Base-by-base conservation (phyloP, 2,329 filamentous ascomycete genomes). In the Uncinocarpus reesii region DNA sequence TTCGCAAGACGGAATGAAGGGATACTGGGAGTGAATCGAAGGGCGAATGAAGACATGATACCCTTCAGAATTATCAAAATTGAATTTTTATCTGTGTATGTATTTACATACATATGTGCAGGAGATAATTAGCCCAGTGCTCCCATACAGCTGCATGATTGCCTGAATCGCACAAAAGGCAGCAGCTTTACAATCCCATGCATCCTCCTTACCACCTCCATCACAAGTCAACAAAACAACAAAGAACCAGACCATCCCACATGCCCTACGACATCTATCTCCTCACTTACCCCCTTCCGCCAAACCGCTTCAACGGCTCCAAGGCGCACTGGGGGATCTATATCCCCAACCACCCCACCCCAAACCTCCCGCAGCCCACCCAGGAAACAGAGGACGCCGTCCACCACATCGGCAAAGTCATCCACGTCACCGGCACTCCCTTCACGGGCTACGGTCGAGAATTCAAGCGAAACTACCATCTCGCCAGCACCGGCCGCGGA, bases 1-100 rank as follows among this genome's bases (percentile, higher is more conserved):
- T 68, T 11, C 55, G 59, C 34, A 47, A 57, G 29, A 63, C 63
- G 54, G 52, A 47, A 56, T 8, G 46, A 59, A 13, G 64, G 65
- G 1, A 57, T 56, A 21, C 42, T 68, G 2, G 65, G 65, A 0
- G 52, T 60, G 1, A 68, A 67, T 16, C 18, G 31, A 43, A n/a
- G 13, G 5, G 23, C 37, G n/a, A 28, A 41, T 2, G 8, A 5
- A 15, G 10, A 15, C 5, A 28, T 23, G 36, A 26, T 26, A 18
- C 5, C 8, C 5, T 6, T 41, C n/a, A n/a, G 29, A n/a, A 32
- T 4, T 32, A n/a, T 10, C 15, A 10, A 32, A n/a, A n/a, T n/a
- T n/a, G n/a, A n/a, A n/a, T n/a, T n/a, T n/a, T n/a, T n/a, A n/a
- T n/a, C n/a, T n/a, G n/a, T n/a, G n/a, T n/a, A n/a, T n/a, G n/a